Evolutionary conservation across 208 protist genomes (phyloP).

Genomic region (Trypanosoma cruzi): DNA sequence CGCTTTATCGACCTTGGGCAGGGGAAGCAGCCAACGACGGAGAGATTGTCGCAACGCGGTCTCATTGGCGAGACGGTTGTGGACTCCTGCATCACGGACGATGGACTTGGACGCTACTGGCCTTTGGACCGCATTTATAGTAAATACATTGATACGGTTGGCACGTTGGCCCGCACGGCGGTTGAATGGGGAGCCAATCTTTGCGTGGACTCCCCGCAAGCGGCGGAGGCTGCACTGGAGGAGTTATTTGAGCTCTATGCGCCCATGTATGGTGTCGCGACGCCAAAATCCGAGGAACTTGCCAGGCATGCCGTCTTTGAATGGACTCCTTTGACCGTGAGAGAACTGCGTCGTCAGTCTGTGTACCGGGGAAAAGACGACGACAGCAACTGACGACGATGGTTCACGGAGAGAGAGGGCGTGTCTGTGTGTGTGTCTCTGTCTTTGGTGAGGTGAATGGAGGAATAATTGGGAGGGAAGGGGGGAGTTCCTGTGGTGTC

Average conservation of each 20-base stretch:
- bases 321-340: constrained; percentile 44
- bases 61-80: constrained; percentile 82
- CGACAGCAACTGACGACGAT: neutral
- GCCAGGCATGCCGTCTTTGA: constrained; percentile 36
- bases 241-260: constrained; percentile 69
- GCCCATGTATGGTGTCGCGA: constrained; percentile 52
- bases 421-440: too few species aligned
- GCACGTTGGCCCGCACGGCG: constrained; percentile 37
- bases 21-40: constrained; percentile 67
- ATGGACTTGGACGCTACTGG: constrained; percentile 89
- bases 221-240: constrained; percentile 48
- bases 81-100: constrained; percentile 81
- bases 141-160: constrained; percentile 61
- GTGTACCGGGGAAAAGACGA: constrained; percentile 43
- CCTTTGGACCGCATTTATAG: constrained; percentile 81
- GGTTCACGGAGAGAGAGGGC: neutral
- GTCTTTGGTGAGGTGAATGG: too few species aligned
- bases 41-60: constrained; percentile 40
- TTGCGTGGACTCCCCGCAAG: constrained; percentile 46
- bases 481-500: too few species aligned
- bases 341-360: constrained; percentile 36
- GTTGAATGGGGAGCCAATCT: constrained; percentile 55
- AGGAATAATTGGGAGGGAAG: too few species aligned
- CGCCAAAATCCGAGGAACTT: constrained; percentile 46
- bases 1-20: constrained; percentile 88